Percentiles rank a stretch among this genome's conserved stretches.
Evolutionary conservation across 371 early-diverging fungal species (phyloP).

Genomic region (Funneliformis caledonium): DNA sequence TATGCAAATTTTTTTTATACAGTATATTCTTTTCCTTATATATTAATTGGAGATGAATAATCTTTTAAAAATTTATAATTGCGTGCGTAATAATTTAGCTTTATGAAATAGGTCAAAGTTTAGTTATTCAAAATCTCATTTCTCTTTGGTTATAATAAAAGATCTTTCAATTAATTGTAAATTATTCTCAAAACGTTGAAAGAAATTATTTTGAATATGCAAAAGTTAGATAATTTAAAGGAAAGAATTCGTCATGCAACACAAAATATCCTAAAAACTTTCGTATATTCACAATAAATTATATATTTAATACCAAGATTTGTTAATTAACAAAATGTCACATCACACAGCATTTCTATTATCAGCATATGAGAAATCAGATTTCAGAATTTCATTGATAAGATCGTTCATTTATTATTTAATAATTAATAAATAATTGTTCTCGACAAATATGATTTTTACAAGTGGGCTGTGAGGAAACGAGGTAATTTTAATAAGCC

Average conservation of each 20-base stretch:
- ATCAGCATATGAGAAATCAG: neutral
- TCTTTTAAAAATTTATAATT: neutral
- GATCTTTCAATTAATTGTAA: neutral
- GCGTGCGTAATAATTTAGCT: neutral
- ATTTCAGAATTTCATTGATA: too few relatives aligned
- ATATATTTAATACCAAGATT: neutral
- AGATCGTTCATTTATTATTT: too few relatives aligned
- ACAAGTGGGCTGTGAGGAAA: too few relatives aligned
- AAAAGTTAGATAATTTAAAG: neutral
- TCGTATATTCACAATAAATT: neutral
- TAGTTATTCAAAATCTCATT: neutral
- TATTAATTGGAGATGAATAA: too few relatives aligned
- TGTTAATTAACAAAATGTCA: neutral
- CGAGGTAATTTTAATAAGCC: too few relatives aligned
- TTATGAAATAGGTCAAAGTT: slow-evolving; percentile 5
- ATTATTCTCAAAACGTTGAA: neutral
- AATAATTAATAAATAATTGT: too few relatives aligned
- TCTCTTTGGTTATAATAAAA: too few relatives aligned
- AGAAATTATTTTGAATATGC: neutral
- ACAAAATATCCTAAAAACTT: neutral
- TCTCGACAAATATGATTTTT: too few relatives aligned
- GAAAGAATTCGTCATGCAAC: neutral
- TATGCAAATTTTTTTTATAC: too few relatives aligned
- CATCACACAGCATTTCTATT: neutral
- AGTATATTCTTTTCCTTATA: too few relatives aligned